Evolutionary conservation across 345 rosid species (phyloP), one percentile per base, ranked within the genome.

Genomic region (Salix udensis): DNA sequence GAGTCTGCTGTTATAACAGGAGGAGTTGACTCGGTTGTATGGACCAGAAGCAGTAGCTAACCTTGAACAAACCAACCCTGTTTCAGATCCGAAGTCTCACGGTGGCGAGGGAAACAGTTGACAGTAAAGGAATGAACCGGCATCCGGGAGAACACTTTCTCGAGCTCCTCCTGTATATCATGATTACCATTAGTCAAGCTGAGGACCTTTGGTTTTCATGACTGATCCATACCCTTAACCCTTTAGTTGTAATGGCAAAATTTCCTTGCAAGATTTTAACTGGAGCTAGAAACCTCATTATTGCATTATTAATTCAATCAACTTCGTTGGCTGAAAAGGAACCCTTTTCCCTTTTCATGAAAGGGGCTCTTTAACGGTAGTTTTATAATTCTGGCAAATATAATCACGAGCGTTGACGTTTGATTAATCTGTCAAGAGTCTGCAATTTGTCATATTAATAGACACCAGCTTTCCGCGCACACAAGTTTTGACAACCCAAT

Each of bases 41-140:
- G 97, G 98, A 82, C 87, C 97, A 31, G 97, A 92, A 58, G 93
- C 87, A 4, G 82, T 93, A 40, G 91, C 92, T 71, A 87, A 84
- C 74, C 88, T 92, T 23, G 93, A 90, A 74, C 86, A 87, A 76
- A 78, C 65, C 78, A 84, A 81, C 76, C 75, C 85, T 6, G 75
- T 68, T 24, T 82, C 84, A 2, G 78, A 60, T 44, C 81, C 30
- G 39, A 81, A 73, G 61, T 68, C 90, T 6, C 78, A 11, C 4
- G 86, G 75, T 30, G 87, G 78, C 5, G 92, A 88, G 55, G 86
- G 81, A 37, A 82, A 72, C 74, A 76, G 86, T 65, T 89, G 71
- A 65, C 50, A 65, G 68, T n/a, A 19, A 37, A 61, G n/a, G 13
- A 34, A 76, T 15, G 23, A 18, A n/a, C 11, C 10, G 26, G 65